A percentile compares a stretch with the other conserved stretches of the same genome.
Conservation (phyloP, 208 protist species). For the Balamuthia mandrillaris region DNA sequence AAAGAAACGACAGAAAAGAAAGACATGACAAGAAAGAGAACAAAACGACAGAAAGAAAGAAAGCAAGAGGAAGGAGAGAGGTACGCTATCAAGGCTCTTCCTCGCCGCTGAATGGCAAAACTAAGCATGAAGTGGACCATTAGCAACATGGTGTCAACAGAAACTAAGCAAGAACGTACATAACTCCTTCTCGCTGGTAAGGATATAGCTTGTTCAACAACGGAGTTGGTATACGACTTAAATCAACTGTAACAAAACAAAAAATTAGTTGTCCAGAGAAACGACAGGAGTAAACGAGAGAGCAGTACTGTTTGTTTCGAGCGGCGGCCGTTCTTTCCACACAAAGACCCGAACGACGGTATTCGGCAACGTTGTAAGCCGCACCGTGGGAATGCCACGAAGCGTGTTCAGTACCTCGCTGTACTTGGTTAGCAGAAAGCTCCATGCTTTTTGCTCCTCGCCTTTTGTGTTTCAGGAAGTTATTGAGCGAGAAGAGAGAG, state of each 20-base stretch:
- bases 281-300: neutral
- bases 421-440: neutral
- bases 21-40: neutral
- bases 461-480: neutral
- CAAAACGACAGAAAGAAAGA: neutral
- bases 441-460: neutral
- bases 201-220: slow-evolving; percentile 17
- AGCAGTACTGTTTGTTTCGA: neutral
- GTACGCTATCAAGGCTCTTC: slow-evolving; percentile 1
- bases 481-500: neutral
- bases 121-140: too few relatives aligned
- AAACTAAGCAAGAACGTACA: too few relatives aligned
- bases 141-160: too few relatives aligned
- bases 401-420: neutral
- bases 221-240: neutral
- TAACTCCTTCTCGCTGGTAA: neutral
- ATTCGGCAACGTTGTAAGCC: neutral
- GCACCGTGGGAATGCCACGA: neutral
- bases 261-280: neutral
- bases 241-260: neutral
- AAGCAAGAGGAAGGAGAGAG: neutral
- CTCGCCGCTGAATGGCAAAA: neutral
- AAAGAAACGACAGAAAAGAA: neutral
- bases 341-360: neutral
- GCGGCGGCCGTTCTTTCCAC: neutral